Base-by-base conservation (phyloP, 2,329 filamentous ascomycete species). In the Ceratocystis smalleyi region DNA sequence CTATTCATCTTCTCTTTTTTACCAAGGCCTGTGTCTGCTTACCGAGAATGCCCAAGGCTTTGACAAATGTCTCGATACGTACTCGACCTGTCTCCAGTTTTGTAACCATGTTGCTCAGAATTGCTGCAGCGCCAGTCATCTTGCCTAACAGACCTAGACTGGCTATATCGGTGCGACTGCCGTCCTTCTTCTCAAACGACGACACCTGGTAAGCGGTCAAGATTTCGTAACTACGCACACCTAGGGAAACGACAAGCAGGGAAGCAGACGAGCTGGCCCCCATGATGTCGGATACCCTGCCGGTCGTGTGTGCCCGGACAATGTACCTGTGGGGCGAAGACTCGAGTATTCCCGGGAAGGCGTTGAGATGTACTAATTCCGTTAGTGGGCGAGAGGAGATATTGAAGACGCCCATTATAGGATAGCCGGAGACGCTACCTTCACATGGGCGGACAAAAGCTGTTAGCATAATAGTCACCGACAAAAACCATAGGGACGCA, bases 361-460 rank as follows among this genome's bases (percentile, higher is more conserved):
- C 79, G 0, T 78, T 77, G 1, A 96, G 75, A 0, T 84, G 79
- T 30, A 96, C 75, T 19, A 96, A 74, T 68, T 92, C 88, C 0
- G 81, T 82, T 15, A 89, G 71, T 1, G 80, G 75, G 1, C 79
- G 77, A 3, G 81, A 75, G 1, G 83, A 83, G 65, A 91, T 81
- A 70, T 97, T 97, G 78, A 97, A 97, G 2, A 95, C 74, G 0
- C 88, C 91, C 1, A 96, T 74, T 10, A 96, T 86, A 0, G 87
- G 83, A 1, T 85, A 88, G 5, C 91, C 90, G 0, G 82, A 87
- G 12, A 78, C 79, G 22, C 74, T 70, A n/a, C 80, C 77, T 78
- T 55, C 24, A 55, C 27, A 55, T 27, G 22, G 24, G 8, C 24
- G 10, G 24, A 55, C n/a, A 32, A 54, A 22, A n/a, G 8, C 8